These are phyloP conservation scores for Ambrosia artemisiifolia DNA, from an alignment of 129 eudicot species.

Conservation along the genomic window DNA sequence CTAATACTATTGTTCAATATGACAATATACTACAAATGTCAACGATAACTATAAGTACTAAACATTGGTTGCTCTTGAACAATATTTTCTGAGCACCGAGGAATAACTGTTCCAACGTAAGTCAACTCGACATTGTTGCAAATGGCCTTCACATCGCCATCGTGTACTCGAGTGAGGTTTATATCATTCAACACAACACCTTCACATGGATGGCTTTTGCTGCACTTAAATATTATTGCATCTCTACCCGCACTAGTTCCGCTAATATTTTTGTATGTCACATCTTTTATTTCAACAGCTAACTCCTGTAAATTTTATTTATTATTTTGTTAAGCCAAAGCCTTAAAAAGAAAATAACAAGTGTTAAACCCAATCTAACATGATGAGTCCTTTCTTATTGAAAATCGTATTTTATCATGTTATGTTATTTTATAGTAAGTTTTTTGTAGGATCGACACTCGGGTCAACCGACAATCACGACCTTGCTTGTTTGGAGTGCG, in stretches of 20 bases:
- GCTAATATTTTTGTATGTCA: conserved; percentile 54
- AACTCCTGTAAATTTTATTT: conserved; percentile 36
- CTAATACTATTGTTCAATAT: too few relatives aligned
- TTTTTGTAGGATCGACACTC: too few relatives aligned
- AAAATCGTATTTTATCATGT: too few relatives aligned
- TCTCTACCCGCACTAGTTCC: conserved; percentile 58
- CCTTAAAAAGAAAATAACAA: too few relatives aligned
- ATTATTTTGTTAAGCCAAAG: too few relatives aligned
- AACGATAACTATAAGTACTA: not conserved
- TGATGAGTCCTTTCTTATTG: too few relatives aligned
- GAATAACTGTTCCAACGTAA: conserved; percentile 34
- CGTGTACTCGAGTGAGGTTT: conserved; percentile 22
- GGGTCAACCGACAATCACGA: too few relatives aligned
- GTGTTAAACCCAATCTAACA: too few relatives aligned
- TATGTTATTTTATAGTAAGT: too few relatives aligned
- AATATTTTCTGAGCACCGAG: conserved; percentile 37
- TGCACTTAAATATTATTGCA: conserved; percentile 56
- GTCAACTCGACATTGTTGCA: conserved; percentile 54
- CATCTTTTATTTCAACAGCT: conserved; percentile 64
- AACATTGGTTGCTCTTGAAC: not conserved
- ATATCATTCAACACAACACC: conserved; percentile 56
- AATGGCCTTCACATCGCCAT: conserved; percentile 35
- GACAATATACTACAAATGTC: not conserved
- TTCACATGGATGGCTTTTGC: conserved; percentile 57
- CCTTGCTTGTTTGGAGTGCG: too few relatives aligned